These are phyloP conservation scores for Adenanthera pavonina DNA, from an alignment of 306 rosid species.

Conservation along the genomic window DNA sequence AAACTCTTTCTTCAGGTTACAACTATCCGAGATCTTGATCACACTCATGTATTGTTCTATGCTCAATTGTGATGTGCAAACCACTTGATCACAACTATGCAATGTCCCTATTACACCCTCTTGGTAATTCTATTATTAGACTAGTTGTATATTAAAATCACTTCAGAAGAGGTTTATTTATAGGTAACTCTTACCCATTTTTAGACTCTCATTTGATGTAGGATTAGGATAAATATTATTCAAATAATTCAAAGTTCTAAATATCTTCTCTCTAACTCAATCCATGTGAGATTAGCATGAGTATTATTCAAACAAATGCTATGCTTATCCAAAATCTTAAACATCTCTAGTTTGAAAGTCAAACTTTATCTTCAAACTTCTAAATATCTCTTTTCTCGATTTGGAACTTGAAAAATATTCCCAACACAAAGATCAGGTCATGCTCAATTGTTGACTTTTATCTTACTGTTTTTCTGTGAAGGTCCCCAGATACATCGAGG, in stretches of 20 bases:
- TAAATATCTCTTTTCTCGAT: background rate
- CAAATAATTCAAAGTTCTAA: background rate
- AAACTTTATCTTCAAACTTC: background rate
- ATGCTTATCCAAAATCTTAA: background rate
- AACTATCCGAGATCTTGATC: background rate
- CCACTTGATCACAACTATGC: background rate
- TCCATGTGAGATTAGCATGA: background rate
- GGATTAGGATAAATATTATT: background rate
- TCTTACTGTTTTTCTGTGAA: conserved; percentile 34
- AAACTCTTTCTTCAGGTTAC: background rate
- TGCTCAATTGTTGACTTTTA: background rate
- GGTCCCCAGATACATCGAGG: conserved; percentile 66
- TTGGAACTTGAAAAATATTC: background rate
- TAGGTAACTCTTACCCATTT: background rate
- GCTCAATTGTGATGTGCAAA: background rate
- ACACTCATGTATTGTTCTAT: background rate
- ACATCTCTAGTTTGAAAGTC: background rate
- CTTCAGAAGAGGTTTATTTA: background rate
- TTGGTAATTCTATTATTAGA: background rate
- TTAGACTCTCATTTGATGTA: background rate
- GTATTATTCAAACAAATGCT: background rate
- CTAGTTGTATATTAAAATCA: background rate
- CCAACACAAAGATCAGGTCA: background rate
- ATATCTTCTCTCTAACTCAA: too few relatives aligned
- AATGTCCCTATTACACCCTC: background rate